A percentile compares a stretch with the other conserved stretches of the same genome.
phyloP scores from a whole-genome alignment of 1,284 basidiomycete genomes.

The Phellinidium pouzarii region DNA sequence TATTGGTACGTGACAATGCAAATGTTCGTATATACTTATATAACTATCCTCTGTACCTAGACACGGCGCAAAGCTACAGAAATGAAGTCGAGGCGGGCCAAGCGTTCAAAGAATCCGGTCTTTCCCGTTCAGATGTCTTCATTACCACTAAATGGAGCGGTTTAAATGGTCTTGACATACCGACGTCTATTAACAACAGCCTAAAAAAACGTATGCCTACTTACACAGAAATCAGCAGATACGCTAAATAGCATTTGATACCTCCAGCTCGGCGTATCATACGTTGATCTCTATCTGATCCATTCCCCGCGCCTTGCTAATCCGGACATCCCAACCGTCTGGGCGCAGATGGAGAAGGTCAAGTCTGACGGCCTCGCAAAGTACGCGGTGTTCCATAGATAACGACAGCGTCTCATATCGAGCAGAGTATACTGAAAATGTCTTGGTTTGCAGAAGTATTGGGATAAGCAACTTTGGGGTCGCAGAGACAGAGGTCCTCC shows the following conservation, averaged over 20 bases:
- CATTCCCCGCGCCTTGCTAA: slow-evolving; percentile 46
- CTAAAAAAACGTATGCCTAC: slow-evolving; percentile 43
- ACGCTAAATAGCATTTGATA: neutral
- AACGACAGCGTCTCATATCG: neutral
- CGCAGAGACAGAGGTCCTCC: slow-evolving; percentile 45
- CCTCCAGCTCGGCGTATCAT: slow-evolving; percentile 51
- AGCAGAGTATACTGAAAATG: neutral
- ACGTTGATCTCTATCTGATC: slow-evolving; percentile 69
- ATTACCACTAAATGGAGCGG: slow-evolving; percentile 59
- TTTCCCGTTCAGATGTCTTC: slow-evolving; percentile 38
- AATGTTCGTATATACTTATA: neutral
- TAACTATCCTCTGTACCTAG: slow-evolving; percentile 23
- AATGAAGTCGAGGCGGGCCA: slow-evolving; percentile 45
- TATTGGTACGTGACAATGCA: slow-evolving; percentile 34
- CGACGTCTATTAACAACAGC: slow-evolving; percentile 49
- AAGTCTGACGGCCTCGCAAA: slow-evolving; percentile 51
- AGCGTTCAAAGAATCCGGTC: slow-evolving; percentile 42
- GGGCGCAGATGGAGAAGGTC: slow-evolving; percentile 56
- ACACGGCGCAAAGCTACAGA: slow-evolving; percentile 42
- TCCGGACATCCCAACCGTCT: slow-evolving; percentile 50
- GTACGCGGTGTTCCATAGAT: slow-evolving; percentile 27
- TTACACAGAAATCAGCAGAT: slow-evolving; percentile 1
- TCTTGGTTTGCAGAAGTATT: slow-evolving; percentile 45
- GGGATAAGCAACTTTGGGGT: slow-evolving; percentile 73
- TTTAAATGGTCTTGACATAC: slow-evolving; percentile 42